These are phyloP conservation scores for Phytophthora cryptogea DNA, from an alignment of 352 stramenopile genomes.

Conservation along the genomic window DNA sequence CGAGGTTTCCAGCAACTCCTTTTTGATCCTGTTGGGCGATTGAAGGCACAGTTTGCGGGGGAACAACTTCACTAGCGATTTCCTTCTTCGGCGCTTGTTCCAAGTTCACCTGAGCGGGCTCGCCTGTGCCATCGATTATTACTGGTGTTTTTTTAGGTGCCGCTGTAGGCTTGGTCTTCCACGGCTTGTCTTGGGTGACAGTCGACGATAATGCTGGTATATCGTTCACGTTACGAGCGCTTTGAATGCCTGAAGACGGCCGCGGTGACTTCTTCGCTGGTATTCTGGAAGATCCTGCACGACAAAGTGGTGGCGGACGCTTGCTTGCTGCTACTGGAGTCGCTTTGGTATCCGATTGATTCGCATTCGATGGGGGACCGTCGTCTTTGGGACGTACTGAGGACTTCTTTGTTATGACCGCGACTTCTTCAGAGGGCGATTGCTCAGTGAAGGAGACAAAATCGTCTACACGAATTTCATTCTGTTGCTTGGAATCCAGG, in stretches of 20 bases:
- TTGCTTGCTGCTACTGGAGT: constrained; percentile 6
- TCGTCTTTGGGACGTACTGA: neutral
- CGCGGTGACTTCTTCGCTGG: constrained; percentile 13
- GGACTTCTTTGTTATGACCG: neutral
- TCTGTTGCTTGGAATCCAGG: constrained; percentile 39
- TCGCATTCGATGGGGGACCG: neutral
- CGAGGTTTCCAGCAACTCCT: constrained; percentile 20
- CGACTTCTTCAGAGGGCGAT: neutral
- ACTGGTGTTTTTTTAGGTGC: neutral
- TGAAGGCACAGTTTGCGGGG: neutral
- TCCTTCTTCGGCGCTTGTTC: neutral
- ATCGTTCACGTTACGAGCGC: constrained; percentile 16
- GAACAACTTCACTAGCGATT: neutral
- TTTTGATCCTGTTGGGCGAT: neutral
- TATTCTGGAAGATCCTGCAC: constrained; percentile 7
- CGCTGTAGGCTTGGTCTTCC: constrained; percentile 2
- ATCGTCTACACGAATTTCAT: constrained; percentile 45
- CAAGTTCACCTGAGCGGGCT: neutral
- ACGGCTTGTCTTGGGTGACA: constrained; percentile 12
- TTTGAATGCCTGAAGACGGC: constrained; percentile 20
- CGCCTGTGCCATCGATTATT: neutral
- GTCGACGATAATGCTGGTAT: neutral
- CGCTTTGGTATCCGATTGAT: neutral
- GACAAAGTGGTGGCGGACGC: constrained; percentile 21
- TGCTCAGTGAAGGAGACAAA: constrained; percentile 38